Conservation (phyloP, 257 asterid genomes). For the Plantago ovata region DNA sequence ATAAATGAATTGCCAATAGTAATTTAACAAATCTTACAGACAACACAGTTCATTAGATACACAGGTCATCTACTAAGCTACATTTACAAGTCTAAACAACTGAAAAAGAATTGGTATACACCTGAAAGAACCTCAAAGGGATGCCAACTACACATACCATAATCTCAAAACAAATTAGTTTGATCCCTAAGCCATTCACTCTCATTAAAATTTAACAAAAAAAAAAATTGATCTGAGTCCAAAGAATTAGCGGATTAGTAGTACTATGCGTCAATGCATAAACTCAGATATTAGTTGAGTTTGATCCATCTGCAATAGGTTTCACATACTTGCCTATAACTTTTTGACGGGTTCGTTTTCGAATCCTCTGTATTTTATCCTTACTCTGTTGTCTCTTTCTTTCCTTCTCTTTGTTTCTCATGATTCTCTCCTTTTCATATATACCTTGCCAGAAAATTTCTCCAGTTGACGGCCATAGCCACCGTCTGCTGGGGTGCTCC, state of each 20-base stretch:
- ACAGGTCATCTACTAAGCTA: slow-evolving; percentile 10
- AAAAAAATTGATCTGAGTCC: slow-evolving; percentile 31
- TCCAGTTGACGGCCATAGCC: slow-evolving; percentile 96
- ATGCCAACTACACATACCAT: slow-evolving; percentile 33
- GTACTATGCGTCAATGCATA: slow-evolving; percentile 17
- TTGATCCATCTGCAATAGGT: slow-evolving; percentile 58
- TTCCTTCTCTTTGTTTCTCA: slow-evolving; percentile 62
- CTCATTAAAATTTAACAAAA: slow-evolving; percentile 32
- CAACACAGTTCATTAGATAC: neutral
- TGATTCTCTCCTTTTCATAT: slow-evolving; percentile 57
- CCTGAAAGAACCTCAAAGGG: slow-evolving; percentile 24
- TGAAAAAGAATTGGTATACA: slow-evolving; percentile 15
- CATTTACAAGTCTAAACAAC: slow-evolving; percentile 19
- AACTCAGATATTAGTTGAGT: slow-evolving; percentile 28
- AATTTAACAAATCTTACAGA: slow-evolving; percentile 2
- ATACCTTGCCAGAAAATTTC: slow-evolving; percentile 85
- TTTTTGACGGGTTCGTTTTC: slow-evolving; percentile 64
- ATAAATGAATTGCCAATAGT: no score
- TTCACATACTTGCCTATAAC: slow-evolving; percentile 77
- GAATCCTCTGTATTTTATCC: slow-evolving; percentile 72
- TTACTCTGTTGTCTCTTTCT: slow-evolving; percentile 59
- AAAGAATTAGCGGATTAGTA: slow-evolving; percentile 11
- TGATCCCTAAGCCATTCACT: slow-evolving; percentile 39
- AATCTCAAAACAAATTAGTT: slow-evolving; percentile 27
- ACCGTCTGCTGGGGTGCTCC: slow-evolving; percentile 49